Conservation (phyloP, 306 rosid species). For the Rosa lucieae region DNA sequence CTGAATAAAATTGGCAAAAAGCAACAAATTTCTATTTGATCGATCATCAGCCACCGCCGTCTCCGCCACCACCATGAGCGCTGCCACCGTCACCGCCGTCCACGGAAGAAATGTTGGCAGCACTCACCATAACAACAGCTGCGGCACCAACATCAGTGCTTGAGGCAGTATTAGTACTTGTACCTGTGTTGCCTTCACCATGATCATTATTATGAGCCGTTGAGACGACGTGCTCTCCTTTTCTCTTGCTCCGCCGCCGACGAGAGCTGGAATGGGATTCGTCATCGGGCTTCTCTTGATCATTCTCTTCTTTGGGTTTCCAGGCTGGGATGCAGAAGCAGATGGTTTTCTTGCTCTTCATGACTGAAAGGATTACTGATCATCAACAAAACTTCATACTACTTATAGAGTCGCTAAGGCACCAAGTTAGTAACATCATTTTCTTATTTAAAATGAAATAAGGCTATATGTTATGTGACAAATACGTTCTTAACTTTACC, state of each 20-base stretch:
- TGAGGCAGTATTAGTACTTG: not conserved
- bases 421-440: constrained; percentile 2
- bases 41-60: constrained; percentile 12
- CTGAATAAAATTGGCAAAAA: not conserved
- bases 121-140: constrained; percentile 24
- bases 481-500: not conserved
- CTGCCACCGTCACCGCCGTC: constrained; percentile 33
- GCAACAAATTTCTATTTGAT: not conserved
- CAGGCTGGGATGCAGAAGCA: constrained; percentile 53
- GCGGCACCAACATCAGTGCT: constrained; percentile 31
- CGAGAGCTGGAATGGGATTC: constrained; percentile 33
- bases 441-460: constrained; percentile 16
- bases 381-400: constrained; percentile 3
- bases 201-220: constrained; percentile 14
- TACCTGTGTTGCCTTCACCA: constrained; percentile 28
- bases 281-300: constrained; percentile 25
- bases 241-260: constrained; percentile 22
- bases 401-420: not conserved
- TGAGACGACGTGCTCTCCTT: constrained; percentile 19
- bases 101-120: constrained; percentile 27
- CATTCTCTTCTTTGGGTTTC: constrained; percentile 31
- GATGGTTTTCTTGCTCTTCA: constrained; percentile 49
- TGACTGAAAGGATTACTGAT: constrained; percentile 12
- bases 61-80: constrained; percentile 40
- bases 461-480: constrained; percentile 1